Percentiles rank a stretch among this genome's conserved stretches.
phyloP scores from a whole-genome alignment of 495 filamentous ascomycete genomes.

The Xylaria bambusicola region DNA sequence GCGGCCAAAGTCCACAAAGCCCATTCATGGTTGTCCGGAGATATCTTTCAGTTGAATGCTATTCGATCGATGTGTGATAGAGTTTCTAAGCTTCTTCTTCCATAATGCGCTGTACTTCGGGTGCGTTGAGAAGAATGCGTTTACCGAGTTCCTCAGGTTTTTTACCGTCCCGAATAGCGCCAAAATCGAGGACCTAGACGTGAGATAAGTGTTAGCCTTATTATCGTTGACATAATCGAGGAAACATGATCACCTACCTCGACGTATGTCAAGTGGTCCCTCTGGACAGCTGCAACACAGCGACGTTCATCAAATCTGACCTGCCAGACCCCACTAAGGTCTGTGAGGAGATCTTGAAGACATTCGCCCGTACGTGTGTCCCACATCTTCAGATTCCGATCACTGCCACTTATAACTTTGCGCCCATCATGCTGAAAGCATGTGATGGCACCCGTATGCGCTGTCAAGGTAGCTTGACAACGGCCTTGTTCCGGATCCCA shows the following conservation, averaged over 20 bases:
- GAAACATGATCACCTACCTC: constrained; percentile 65
- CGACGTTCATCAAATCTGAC: constrained; percentile 95
- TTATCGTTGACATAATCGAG: not conserved
- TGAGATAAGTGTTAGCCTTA: constrained; percentile 11
- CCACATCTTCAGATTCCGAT: constrained; percentile 98
- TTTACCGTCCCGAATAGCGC: constrained; percentile 79
- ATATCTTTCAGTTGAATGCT: too few species aligned
- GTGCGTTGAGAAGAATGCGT: constrained; percentile 74
- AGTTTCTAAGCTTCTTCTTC: constrained; percentile 48
- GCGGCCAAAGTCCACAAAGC: not conserved
- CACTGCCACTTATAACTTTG: constrained; percentile 95
- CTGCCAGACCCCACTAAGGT: constrained; percentile 96
- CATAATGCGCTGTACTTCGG: constrained; percentile 51
- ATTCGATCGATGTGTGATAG: too few species aligned
- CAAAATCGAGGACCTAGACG: constrained; percentile 82
- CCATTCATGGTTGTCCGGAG: not conserved
- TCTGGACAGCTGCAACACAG: constrained; percentile 95
- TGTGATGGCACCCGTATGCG: constrained; percentile 96
- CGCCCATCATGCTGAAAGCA: constrained; percentile 98
- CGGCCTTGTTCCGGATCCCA: constrained; percentile 95
- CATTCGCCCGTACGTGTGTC: constrained; percentile 89
- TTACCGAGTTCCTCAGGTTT: constrained; percentile 73
- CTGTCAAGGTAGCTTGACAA: constrained; percentile 84
- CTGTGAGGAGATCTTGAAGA: constrained; percentile 91
- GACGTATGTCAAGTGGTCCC: constrained; percentile 88